phyloP scores from a whole-genome alignment of 768 basidiomycete species.

The Dentipellis fragilis region DNA sequence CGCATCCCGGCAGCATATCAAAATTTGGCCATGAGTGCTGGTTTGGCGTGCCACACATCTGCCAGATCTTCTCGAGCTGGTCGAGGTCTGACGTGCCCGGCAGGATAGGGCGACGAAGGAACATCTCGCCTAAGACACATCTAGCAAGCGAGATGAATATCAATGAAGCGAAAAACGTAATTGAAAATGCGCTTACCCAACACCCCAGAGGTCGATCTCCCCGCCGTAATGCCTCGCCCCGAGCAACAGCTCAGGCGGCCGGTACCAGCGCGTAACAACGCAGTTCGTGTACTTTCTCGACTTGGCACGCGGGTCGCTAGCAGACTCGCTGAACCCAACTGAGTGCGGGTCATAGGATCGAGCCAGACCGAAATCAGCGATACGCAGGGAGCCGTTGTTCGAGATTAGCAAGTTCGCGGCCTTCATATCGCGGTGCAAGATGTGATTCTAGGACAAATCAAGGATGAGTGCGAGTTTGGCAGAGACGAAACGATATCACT shows the following conservation, averaged over 20 bases:
- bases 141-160: constrained; percentile 26
- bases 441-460: constrained; percentile 60
- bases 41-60: constrained; percentile 81
- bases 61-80: constrained; percentile 85
- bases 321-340: constrained; percentile 25
- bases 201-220: constrained; percentile 96
- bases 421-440: constrained; percentile 98
- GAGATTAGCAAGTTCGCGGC: constrained; percentile 94
- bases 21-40: constrained; percentile 75
- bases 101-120: constrained; percentile 75
- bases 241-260: constrained; percentile 85
- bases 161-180: neutral
- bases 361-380: constrained; percentile 96
- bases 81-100: constrained; percentile 85
- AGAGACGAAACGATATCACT: constrained; percentile 19
- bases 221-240: constrained; percentile 86
- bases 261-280: constrained; percentile 92
- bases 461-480: constrained; percentile 5
- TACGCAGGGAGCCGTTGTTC: constrained; percentile 71
- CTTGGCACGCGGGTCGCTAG: constrained; percentile 31
- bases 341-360: constrained; percentile 58
- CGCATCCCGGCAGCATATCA: constrained; percentile 67
- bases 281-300: constrained; percentile 88
- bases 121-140: constrained; percentile 98
- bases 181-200: constrained; percentile 51